These are phyloP conservation scores for Diaporthe longicolla DNA, from an alignment of 2,329 filamentous ascomycete genomes.

Conservation along the genomic window DNA sequence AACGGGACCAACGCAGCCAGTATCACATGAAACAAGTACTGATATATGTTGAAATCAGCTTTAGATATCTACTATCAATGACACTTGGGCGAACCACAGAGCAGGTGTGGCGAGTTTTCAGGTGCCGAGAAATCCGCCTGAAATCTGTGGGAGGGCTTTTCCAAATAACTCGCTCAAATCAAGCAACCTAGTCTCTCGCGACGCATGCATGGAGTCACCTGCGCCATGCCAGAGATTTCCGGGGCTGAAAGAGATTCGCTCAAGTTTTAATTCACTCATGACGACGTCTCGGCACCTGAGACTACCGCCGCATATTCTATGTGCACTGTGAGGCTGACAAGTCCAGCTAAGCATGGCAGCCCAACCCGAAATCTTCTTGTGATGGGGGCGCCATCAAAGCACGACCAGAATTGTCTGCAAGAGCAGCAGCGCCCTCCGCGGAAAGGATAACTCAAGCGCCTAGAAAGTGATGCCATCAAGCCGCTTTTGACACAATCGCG, in stretches of 20 bases:
- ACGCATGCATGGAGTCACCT: not conserved
- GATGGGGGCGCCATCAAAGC: not conserved
- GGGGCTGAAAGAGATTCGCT: not conserved
- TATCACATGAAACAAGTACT: not conserved
- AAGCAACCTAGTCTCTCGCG: no score
- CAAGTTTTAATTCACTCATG: not conserved
- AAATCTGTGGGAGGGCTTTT: not conserved
- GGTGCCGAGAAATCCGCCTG: no score
- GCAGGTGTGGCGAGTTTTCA: not conserved
- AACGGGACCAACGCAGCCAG: not conserved
- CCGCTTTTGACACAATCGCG: constrained; percentile 33
- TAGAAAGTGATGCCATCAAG: constrained; percentile 24
- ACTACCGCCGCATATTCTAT: not conserved
- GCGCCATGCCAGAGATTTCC: no score
- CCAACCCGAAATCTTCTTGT: not conserved
- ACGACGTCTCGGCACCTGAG: not conserved
- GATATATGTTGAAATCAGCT: not conserved
- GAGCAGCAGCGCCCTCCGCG: not conserved
- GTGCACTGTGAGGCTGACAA: not conserved
- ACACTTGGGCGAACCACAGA: not conserved
- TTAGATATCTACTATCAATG: accelerated
- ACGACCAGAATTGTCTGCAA: not conserved
- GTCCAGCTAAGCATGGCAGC: not conserved
- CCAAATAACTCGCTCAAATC: no score
- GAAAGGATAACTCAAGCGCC: not conserved